Evolutionary conservation across 768 basidiomycete genomes (phyloP).

Genomic region (Lactarius psammicola): DNA sequence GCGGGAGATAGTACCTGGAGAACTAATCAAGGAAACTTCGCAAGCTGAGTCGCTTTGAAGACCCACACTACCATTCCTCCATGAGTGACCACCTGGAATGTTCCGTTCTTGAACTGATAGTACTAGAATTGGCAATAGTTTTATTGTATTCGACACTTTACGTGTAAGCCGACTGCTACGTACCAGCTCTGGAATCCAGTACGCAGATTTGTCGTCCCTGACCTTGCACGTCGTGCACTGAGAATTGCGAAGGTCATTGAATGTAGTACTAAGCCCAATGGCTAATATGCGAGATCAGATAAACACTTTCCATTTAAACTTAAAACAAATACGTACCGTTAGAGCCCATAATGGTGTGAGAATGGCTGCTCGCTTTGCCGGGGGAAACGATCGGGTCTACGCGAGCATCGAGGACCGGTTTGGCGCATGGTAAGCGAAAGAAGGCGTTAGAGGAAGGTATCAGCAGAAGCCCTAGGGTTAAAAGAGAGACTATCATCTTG

Average conservation of each 20-base stretch:
- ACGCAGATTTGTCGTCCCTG: constrained; percentile 23
- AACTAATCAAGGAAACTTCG: neutral
- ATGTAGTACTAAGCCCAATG: constrained; percentile 11
- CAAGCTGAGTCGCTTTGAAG: neutral
- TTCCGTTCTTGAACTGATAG: constrained; percentile 13
- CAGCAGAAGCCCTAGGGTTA: constrained; percentile 16
- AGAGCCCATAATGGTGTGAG: constrained; percentile 25
- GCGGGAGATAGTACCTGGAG: constrained; percentile 28
- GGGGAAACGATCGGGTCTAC: constrained; percentile 19
- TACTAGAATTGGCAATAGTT: constrained; percentile 4
- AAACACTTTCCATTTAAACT: neutral
- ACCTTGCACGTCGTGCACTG: constrained; percentile 24
- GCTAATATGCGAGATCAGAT: constrained; percentile 5
- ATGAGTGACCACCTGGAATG: constrained; percentile 7
- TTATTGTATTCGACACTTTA: neutral
- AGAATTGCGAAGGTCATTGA: constrained; percentile 6
- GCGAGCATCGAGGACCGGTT: constrained; percentile 10
- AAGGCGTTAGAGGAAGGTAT: constrained; percentile 18
- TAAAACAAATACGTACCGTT: constrained; percentile 1
- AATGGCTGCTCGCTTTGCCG: constrained; percentile 5
- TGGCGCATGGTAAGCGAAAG: constrained; percentile 21
- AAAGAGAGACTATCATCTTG: constrained; percentile 10
- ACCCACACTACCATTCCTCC: constrained; percentile 23
- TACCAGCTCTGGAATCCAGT: constrained; percentile 23
- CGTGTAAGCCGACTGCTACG: neutral